Conservation (phyloP, 2,329 filamentous ascomycete species). For the Nannizziopsis arthrosporioides region DNA sequence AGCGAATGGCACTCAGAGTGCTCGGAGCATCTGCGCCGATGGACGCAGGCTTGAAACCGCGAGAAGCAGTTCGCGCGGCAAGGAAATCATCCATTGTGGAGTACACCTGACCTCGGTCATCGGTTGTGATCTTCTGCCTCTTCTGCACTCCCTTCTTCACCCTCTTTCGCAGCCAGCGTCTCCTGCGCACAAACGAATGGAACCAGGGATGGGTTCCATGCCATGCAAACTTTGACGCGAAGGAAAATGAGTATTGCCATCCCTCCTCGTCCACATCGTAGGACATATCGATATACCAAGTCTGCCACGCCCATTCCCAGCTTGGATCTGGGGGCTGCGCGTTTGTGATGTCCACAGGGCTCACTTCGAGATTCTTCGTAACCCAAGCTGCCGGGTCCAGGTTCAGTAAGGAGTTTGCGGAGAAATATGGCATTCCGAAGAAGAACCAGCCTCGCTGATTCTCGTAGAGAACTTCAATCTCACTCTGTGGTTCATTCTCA, state of each 20-base stretch:
- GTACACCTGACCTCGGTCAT: conserved; percentile 1
- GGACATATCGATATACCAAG: conserved; percentile 67
- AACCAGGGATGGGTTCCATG: conserved; percentile 83
- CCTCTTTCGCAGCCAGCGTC: conserved; percentile 76
- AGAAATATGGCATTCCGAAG: conserved; percentile 85
- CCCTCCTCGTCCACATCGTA: conserved; percentile 76
- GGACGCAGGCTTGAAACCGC: conserved; percentile 38
- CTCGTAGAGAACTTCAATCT: conserved; percentile 83
- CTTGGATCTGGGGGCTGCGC: conserved; percentile 88
- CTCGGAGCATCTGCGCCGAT: conserved; percentile 23
- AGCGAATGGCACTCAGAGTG: conserved; percentile 18
- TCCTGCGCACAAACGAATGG: conserved; percentile 82
- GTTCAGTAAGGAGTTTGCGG: conserved; percentile 67
- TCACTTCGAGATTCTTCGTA: conserved; percentile 48
- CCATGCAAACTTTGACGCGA: conserved; percentile 64
- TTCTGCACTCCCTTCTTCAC: conserved; percentile 44
- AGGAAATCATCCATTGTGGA: conserved; percentile 8
- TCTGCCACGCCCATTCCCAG: conserved; percentile 78
- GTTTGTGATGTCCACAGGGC: conserved; percentile 62
- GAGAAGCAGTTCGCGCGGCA: conserved; percentile 18
- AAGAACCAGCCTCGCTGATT: conserved; percentile 87
- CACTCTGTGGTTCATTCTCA: conserved; percentile 27
- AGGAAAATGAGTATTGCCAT: conserved; percentile 93
- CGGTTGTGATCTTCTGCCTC: conserved; percentile 1
- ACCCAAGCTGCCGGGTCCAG: conserved; percentile 84